Evolutionary conservation across 768 basidiomycete species (phyloP).

Genomic region (Pulveroboletus sp.): DNA sequence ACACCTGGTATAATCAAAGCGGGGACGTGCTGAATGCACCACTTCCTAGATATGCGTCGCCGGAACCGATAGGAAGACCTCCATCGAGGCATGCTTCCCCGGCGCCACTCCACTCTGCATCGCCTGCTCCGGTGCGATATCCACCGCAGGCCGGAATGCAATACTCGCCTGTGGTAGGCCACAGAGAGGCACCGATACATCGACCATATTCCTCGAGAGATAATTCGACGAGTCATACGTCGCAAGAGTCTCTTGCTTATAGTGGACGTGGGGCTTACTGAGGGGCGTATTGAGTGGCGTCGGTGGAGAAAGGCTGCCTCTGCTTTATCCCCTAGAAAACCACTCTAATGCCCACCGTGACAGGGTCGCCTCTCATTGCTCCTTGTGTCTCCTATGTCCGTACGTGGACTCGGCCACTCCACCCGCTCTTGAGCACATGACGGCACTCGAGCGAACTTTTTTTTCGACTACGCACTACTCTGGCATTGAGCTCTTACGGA

Average conservation of each 20-base stretch:
- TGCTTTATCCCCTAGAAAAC: not conserved
- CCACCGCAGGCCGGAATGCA: slow-evolving; percentile 28
- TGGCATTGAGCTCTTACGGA: not conserved
- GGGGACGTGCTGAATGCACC: slow-evolving; percentile 18
- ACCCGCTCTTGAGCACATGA: not conserved
- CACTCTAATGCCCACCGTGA: slow-evolving; percentile 16
- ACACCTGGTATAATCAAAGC: slow-evolving; percentile 13
- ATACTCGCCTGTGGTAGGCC: slow-evolving; percentile 31
- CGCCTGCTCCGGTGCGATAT: slow-evolving; percentile 40
- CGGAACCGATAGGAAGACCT: slow-evolving; percentile 12
- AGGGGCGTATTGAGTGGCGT: slow-evolving; percentile 10
- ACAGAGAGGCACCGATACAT: slow-evolving; percentile 60
- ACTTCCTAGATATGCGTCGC: slow-evolving; percentile 24
- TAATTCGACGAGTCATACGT: slow-evolving; percentile 4
- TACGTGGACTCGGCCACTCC: not conserved
- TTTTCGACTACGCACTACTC: not conserved
- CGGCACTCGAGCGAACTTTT: slow-evolving; percentile 11
- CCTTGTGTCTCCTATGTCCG: not conserved
- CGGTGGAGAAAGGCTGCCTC: not conserved
- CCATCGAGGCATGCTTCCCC: slow-evolving; percentile 31
- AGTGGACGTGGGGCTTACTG: slow-evolving; percentile 31
- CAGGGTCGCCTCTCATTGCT: not conserved
- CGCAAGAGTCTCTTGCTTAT: slow-evolving; percentile 24
- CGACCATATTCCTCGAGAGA: slow-evolving; percentile 41
- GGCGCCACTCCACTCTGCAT: slow-evolving; percentile 23